Conservation (phyloP, 2,329 filamentous ascomycete species). For the Mycocentrospora acerina region DNA sequence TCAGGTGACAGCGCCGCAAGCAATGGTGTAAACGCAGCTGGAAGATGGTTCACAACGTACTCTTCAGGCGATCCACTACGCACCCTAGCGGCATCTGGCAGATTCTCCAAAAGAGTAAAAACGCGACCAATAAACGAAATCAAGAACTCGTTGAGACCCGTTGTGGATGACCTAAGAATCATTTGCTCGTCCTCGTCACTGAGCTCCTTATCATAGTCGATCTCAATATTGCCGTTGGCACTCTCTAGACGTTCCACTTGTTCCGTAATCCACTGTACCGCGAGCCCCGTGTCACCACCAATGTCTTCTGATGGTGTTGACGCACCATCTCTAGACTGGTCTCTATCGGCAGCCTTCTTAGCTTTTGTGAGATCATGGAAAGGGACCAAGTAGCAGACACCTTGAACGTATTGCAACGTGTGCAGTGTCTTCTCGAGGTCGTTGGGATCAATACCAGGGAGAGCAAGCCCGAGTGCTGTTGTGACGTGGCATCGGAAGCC, state of each 20-base stretch:
- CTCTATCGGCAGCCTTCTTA: constrained; percentile 26
- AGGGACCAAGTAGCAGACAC: constrained; percentile 93
- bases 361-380: constrained; percentile 77
- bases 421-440: constrained; percentile 96
- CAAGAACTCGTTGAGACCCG: constrained; percentile 90
- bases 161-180: constrained; percentile 90
- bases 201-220: constrained; percentile 82
- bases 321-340: constrained; percentile 22
- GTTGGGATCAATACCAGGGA: constrained; percentile 96
- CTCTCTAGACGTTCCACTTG: constrained; percentile 93
- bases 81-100: constrained; percentile 85
- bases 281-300: constrained; percentile 56
- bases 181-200: constrained; percentile 82
- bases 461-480: constrained; percentile 83
- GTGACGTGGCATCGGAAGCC: constrained; percentile 97
- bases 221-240: constrained; percentile 79
- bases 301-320: constrained; percentile 37
- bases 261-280: constrained; percentile 89
- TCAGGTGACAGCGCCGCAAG: constrained; percentile 90
- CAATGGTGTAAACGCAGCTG: constrained; percentile 85
- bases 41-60: constrained; percentile 92
- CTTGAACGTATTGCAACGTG: constrained; percentile 91
- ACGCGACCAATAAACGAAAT: constrained; percentile 88
- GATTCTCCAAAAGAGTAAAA: constrained; percentile 91
- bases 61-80: constrained; percentile 93